A percentile compares a stretch with the other conserved stretches of the same genome.
phyloP scores from a whole-genome alignment of 176 grass and related monocot species.

The Triticum dicoccoides region DNA sequence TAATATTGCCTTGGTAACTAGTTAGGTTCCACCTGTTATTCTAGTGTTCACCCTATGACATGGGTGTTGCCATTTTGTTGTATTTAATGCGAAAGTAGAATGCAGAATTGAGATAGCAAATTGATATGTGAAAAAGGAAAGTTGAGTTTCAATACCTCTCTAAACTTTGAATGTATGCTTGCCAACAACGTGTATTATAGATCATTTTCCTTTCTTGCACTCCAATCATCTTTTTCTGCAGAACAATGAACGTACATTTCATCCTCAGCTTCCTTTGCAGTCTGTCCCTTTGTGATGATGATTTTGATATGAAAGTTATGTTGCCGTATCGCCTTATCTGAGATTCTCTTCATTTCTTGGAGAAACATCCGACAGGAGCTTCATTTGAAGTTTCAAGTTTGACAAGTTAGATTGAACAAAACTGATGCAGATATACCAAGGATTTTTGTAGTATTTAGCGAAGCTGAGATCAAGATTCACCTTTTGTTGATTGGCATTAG shows the following conservation, averaged over 20 bases:
- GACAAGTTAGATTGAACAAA: slow-evolving; percentile 9
- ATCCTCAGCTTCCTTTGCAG: not conserved
- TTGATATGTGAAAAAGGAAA: slow-evolving; percentile 1
- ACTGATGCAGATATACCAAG: not conserved
- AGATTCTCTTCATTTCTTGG: not conserved
- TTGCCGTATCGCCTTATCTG: not conserved
- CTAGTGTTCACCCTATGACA: slow-evolving; percentile 1
- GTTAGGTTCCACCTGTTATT: slow-evolving; percentile 21
- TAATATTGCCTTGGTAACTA: slow-evolving; percentile 6
- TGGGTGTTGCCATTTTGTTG: slow-evolving; percentile 6
- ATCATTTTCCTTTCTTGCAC: not conserved
- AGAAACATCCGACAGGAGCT: not conserved
- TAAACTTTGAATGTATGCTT: not conserved
- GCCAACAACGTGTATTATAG: not conserved
- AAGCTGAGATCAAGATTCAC: not conserved
- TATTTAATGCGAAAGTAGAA: slow-evolving; percentile 12
- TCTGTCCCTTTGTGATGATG: not conserved
- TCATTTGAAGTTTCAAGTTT: slow-evolving; percentile 10
- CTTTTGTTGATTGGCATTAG: not conserved
- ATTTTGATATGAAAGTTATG: slow-evolving; percentile 11
- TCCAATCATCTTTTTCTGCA: not conserved
- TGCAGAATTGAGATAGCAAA: not conserved
- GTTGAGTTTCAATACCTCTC: not conserved
- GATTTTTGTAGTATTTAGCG: slow-evolving; percentile 5
- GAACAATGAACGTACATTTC: not conserved